A percentile compares a stretch with the other conserved stretches of the same genome.
Evolutionary conservation across 2,329 filamentous ascomycete species (phyloP).

Genomic region (Zasmidium angulare): DNA sequence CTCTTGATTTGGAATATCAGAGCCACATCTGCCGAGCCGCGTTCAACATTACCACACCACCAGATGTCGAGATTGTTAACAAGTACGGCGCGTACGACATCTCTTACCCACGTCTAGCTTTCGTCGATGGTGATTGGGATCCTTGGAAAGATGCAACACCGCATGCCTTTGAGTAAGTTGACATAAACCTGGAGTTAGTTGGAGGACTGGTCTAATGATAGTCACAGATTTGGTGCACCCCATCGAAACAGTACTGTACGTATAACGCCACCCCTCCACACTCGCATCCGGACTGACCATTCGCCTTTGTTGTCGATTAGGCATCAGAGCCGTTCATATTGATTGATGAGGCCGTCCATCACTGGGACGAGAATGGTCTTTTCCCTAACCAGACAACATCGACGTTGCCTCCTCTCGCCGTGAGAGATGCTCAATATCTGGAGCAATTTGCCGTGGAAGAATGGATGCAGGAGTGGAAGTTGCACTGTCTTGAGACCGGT

Average conservation of each 20-base stretch:
- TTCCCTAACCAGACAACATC: conserved; percentile 61
- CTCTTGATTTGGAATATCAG: conserved; percentile 60
- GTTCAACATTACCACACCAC: conserved; percentile 67
- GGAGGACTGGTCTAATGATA: conserved; percentile 1
- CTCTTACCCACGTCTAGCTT: conserved; percentile 71
- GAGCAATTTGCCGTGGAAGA: conserved; percentile 62
- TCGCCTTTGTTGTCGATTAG: no score
- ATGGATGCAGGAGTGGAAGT: conserved; percentile 65
- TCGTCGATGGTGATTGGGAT: conserved; percentile 75
- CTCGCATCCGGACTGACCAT: no score
- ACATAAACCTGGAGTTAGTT: not conserved
- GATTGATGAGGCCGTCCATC: conserved; percentile 73
- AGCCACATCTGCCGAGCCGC: conserved; percentile 63
- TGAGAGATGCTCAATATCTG: conserved; percentile 59
- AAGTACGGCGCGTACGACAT: conserved; percentile 71
- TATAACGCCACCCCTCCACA: no score
- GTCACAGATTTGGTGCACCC: conserved; percentile 41
- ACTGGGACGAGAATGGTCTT: conserved; percentile 54
- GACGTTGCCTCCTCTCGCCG: conserved; percentile 57
- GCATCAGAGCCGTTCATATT: conserved; percentile 69
- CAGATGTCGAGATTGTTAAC: conserved; percentile 69
- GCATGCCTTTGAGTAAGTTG: conserved; percentile 57
- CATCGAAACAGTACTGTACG: conserved; percentile 55
- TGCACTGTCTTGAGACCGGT: not conserved
- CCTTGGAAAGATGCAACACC: conserved; percentile 76